These are phyloP conservation scores for Fagus crenata DNA, from an alignment of 306 rosid genomes.

Conservation along the genomic window DNA sequence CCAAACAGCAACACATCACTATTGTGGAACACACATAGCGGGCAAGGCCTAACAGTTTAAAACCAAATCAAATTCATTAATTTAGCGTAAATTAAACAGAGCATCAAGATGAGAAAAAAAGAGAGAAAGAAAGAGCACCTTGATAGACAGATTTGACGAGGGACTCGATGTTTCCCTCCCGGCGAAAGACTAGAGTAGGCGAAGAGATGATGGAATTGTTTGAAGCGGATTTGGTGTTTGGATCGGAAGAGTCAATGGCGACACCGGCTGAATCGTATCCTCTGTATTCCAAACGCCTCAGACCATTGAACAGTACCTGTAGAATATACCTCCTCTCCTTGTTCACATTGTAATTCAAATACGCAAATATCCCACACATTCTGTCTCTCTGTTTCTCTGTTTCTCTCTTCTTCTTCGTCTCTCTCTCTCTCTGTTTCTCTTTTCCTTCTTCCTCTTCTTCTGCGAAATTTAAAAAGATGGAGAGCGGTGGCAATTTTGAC, in stretches of 20 bases:
- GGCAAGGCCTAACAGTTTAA: background rate
- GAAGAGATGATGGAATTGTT: constrained; percentile 16
- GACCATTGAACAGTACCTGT: constrained; percentile 87
- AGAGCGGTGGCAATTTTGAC: background rate
- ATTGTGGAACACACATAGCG: too few species aligned
- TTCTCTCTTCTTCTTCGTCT: background rate
- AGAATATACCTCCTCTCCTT: constrained; percentile 85
- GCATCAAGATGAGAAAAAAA: background rate
- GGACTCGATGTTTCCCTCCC: constrained; percentile 88
- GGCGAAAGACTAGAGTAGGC: constrained; percentile 73
- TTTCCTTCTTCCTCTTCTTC: background rate
- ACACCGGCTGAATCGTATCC: constrained; percentile 98
- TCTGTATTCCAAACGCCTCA: constrained; percentile 82
- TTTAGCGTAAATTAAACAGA: constrained; percentile 21
- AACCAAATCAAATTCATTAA: background rate
- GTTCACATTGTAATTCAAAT: constrained; percentile 78
- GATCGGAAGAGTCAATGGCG: constrained; percentile 57
- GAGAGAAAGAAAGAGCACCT: constrained; percentile 37
- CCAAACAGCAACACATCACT: too few species aligned
- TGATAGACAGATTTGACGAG: constrained; percentile 89
- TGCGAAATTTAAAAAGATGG: background rate
- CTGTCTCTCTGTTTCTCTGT: background rate
- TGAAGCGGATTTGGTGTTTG: constrained; percentile 34
- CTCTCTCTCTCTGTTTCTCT: too few species aligned
- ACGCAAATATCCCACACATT: constrained; percentile 99